A percentile compares a stretch with the other conserved stretches of the same genome.
Evolutionary conservation across 306 rosid species (phyloP).

Genomic region (Casuarina equisetifolia): DNA sequence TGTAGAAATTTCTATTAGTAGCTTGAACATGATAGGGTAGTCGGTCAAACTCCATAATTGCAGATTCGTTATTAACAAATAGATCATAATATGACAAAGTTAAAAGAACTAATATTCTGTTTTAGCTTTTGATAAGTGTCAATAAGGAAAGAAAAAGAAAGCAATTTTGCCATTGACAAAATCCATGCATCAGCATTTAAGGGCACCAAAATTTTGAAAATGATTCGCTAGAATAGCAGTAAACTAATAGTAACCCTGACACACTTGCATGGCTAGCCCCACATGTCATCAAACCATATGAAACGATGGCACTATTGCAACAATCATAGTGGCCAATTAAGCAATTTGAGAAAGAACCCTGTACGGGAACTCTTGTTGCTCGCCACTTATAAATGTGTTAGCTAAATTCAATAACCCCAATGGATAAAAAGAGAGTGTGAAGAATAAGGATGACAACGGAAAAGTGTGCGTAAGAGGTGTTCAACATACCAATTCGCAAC

Average conservation of each 20-base stretch:
- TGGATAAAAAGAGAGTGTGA: neutral
- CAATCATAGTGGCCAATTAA: neutral
- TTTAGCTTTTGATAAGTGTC: neutral
- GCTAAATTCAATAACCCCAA: neutral
- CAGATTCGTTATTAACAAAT: neutral
- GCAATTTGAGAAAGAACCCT: neutral
- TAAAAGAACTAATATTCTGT: neutral
- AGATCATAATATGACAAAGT: neutral
- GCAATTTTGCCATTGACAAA: neutral
- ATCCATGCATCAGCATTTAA: neutral
- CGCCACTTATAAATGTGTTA: neutral
- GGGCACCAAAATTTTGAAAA: neutral
- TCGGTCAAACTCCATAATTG: neutral
- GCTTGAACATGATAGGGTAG: neutral
- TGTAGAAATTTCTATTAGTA: neutral
- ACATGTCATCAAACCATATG: neutral
- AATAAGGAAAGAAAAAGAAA: neutral
- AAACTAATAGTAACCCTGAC: neutral
- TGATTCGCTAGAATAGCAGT: neutral
- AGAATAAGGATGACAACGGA: neutral
- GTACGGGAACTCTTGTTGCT: neutral
- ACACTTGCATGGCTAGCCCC: neutral
- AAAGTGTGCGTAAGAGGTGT: conserved; percentile 4
- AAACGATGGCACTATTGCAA: neutral
- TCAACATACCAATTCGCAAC: conserved; percentile 75